Base-by-base conservation (phyloP, 495 filamentous ascomycete species). In the Talaromyces wortmannii region DNA sequence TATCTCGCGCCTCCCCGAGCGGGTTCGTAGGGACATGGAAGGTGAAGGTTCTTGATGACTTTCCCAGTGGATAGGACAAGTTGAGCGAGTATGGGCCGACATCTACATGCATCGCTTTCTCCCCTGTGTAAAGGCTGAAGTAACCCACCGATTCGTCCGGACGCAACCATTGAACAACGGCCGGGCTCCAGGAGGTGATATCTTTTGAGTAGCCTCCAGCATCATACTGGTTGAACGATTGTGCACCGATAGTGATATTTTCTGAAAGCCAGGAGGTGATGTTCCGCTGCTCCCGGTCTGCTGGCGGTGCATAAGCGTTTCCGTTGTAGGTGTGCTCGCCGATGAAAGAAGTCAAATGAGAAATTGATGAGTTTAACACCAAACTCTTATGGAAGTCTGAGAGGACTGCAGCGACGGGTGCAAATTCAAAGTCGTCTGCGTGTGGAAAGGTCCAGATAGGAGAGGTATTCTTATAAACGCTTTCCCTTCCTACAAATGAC, bases 91-190 rank as follows among this genome's bases (percentile, higher is more conserved):
- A 48, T 6, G 66, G 63, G 4, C 57, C 57, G 2, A 68, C 72
- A 10, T 63, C 65, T 4, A 68, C 70, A 31, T 64, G 52, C 17
- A 75, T 54, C 0, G 61, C 63, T 4, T 60, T 59, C 45, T 73
- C 67, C 11, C 60, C 66, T 13, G 71, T 63, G 60, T 64, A 56
- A 48, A 69, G 31, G 58, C 63, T 52, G 55, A 52, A 48, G 36
- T 36, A 64, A 49, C 44, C 57, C 57, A 31, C 57, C 55, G 45
- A 61, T 40, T 45, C 53, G 52, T 12, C 48, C 51, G 47, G 58
- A 62, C 57, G 66, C 66, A 49, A 56, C 72, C 73, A 74, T 55
- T 74, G 73, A 5, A 73, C 64, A 12, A 76, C 63, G 0, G 70
- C 61, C 5, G 73, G 70, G 32, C 61, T 73, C 52, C 73, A 76